Base-by-base conservation (phyloP, 2,329 filamentous ascomycete genomes). In the Clarireedia sp. region DNA sequence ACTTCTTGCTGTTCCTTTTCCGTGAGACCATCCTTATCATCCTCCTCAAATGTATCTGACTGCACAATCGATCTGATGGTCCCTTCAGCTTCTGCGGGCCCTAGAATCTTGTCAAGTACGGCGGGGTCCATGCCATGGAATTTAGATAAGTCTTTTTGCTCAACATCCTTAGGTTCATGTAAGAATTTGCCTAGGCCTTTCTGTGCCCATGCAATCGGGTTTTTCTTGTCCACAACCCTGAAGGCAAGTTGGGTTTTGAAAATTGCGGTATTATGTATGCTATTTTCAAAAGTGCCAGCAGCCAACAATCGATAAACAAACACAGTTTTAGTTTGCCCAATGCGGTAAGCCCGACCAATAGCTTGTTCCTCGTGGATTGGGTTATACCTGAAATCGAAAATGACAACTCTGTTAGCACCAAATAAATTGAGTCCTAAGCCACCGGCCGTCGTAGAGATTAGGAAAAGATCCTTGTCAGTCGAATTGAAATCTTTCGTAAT, bases 321-420 rank as follows among this genome's bases (percentile, higher is more conserved):
- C 1, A 95, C 90, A 0, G 80, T 77, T 63, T 91, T 94, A 38
- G 72, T 74, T 69, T 96, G 91, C 0, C 90, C 90, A 36, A 96
- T 80, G 1, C 91, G 87, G 69, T 94, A 96, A 0, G 89, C 86
- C 52, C 91, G 80, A 2, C 90, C 91, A 50, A 96, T 82, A 1
- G 91, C 91, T 70, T 96, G 91, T 64, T 90, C 85, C 69, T 96
- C 91, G 66, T 85, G 78, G 5, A 83, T 79, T 0, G 91, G 91
- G 60, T 91, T 94, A 72, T 85, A 96, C 58, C 78, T 77, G 65
- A 87, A 89, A 67, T 96, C 91, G 55, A 95, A 87, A 19, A 96
- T 86, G 19, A 96, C 79, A 1, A 96, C 88, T 19, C 91, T 82
- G 67, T 90, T 96, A 1, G 91, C 91, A 1, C 86, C 85, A 41